A percentile compares a stretch with the other conserved stretches of the same genome.
Conservation (phyloP, 257 asterid species). For the Primulina tabacum region DNA sequence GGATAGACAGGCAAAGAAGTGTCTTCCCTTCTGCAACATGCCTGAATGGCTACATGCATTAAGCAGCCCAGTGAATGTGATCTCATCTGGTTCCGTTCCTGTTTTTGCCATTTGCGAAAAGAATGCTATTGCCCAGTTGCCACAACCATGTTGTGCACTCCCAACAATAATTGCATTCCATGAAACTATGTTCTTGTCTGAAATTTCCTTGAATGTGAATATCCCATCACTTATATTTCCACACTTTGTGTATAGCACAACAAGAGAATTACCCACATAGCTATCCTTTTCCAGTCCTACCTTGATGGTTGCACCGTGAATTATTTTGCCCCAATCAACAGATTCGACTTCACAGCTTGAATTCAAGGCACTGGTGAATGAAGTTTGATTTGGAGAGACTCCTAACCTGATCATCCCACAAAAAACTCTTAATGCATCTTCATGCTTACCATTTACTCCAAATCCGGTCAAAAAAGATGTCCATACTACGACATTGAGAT, state of each 20-base stretch:
- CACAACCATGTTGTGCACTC: slow-evolving; percentile 77
- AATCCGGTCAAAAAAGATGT: slow-evolving; percentile 85
- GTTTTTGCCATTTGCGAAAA: slow-evolving; percentile 56
- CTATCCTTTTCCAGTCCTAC: slow-evolving; percentile 54
- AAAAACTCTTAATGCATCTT: slow-evolving; percentile 54
- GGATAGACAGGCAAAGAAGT: slow-evolving; percentile 41
- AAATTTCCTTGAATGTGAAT: slow-evolving; percentile 43
- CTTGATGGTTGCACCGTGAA: slow-evolving; percentile 64
- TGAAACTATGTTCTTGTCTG: slow-evolving; percentile 62
- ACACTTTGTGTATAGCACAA: slow-evolving; percentile 58
- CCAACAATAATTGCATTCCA: slow-evolving; percentile 89
- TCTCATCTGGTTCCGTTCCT: slow-evolving; percentile 59
- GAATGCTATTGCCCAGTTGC: slow-evolving; percentile 59
- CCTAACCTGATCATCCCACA: slow-evolving; percentile 52
- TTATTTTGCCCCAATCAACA: slow-evolving; percentile 53
- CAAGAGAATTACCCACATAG: slow-evolving; percentile 82
- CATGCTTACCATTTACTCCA: slow-evolving; percentile 52
- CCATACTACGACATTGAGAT: slow-evolving; percentile 71
- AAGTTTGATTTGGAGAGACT: slow-evolving; percentile 75
- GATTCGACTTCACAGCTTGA: slow-evolving; percentile 61
- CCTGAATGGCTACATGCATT: slow-evolving; percentile 89
- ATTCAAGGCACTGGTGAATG: slow-evolving; percentile 80
- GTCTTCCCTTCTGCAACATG: slow-evolving; percentile 60
- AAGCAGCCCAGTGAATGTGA: slow-evolving; percentile 84
- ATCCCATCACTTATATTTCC: slow-evolving; percentile 60